Percentiles rank a stretch among this genome's conserved stretches.
phyloP scores from a whole-genome alignment of 768 basidiomycete species.

The Phylloporus sp. region DNA sequence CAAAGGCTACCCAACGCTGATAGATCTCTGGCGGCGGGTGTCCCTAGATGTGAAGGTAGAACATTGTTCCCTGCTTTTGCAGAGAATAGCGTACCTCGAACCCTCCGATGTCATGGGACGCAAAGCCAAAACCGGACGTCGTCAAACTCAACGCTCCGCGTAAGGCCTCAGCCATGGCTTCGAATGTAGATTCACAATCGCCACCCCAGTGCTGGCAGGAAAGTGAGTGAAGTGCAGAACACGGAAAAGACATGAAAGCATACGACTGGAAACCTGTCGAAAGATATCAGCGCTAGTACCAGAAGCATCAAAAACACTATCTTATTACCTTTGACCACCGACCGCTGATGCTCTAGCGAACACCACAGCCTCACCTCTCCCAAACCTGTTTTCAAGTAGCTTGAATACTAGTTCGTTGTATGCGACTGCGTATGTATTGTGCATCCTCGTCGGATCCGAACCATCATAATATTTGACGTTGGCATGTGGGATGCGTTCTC shows the following conservation, averaged over 20 bases:
- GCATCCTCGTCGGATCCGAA: conserved; percentile 62
- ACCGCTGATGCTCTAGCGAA: conserved; percentile 66
- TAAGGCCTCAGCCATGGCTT: conserved; percentile 73
- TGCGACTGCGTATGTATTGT: conserved; percentile 64
- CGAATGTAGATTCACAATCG: conserved; percentile 72
- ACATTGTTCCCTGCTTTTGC: neutral
- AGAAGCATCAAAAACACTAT: neutral
- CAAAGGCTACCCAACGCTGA: conserved; percentile 73
- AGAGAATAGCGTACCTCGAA: conserved; percentile 47
- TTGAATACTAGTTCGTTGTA: conserved; percentile 72
- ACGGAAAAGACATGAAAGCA: neutral
- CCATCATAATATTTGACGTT: conserved; percentile 60
- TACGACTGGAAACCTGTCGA: conserved; percentile 16
- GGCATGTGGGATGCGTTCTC: conserved; percentile 68
- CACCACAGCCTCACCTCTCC: conserved; percentile 60
- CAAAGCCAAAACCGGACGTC: conserved; percentile 64
- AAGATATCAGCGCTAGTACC: conserved; percentile 2
- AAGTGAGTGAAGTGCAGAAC: neutral
- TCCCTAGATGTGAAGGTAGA: conserved; percentile 35
- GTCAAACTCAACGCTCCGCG: conserved; percentile 64
- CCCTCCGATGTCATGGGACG: conserved; percentile 73
- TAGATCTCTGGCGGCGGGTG: conserved; percentile 65
- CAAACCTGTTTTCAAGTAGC: conserved; percentile 52
- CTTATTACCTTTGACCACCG: conserved; percentile 56
- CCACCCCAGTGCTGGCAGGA: conserved; percentile 61